phyloP scores from a whole-genome alignment of 768 basidiomycete species.

The Hemileccinum impolitum region DNA sequence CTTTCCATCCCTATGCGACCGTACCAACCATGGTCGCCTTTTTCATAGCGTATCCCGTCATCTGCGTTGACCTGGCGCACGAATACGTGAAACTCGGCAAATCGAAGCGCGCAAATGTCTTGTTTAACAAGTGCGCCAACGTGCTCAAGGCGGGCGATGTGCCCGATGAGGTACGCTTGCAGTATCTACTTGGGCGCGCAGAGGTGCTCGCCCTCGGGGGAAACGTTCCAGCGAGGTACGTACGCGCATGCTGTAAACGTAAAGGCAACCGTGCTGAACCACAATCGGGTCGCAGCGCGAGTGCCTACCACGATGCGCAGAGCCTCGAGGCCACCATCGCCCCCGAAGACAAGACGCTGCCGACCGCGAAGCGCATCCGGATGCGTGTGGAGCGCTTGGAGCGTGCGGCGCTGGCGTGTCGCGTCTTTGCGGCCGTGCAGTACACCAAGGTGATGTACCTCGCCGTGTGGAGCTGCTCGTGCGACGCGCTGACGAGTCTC shows the following conservation, averaged over 20 bases:
- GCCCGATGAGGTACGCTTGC: slow-evolving; percentile 49
- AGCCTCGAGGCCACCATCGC: slow-evolving; percentile 41
- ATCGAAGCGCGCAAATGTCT: slow-evolving; percentile 54
- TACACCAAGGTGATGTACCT: slow-evolving; percentile 48
- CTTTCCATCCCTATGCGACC: neutral
- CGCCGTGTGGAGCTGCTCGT: too few species aligned
- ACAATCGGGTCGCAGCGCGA: slow-evolving; percentile 34
- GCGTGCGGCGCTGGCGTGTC: slow-evolving; percentile 67
- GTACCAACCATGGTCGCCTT: neutral
- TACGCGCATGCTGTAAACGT: too few species aligned
- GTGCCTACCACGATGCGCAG: slow-evolving; percentile 60
- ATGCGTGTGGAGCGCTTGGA: slow-evolving; percentile 59
- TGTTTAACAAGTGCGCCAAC: slow-evolving; percentile 59
- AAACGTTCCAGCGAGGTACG: slow-evolving; percentile 58
- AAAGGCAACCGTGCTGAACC: neutral
- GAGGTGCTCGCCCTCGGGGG: slow-evolving; percentile 61
- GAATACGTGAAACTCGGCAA: slow-evolving; percentile 83
- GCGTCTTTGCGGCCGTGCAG: slow-evolving; percentile 67
- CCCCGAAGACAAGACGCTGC: slow-evolving; percentile 43
- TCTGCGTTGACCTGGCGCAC: slow-evolving; percentile 70
- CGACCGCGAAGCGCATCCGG: slow-evolving; percentile 57
- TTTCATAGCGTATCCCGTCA: slow-evolving; percentile 51
- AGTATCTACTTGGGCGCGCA: slow-evolving; percentile 63
- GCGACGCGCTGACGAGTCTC: neutral
- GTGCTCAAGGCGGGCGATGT: slow-evolving; percentile 41